Base-by-base conservation (phyloP, 208 protist species). In the Jaenimonas drosophilae region DNA sequence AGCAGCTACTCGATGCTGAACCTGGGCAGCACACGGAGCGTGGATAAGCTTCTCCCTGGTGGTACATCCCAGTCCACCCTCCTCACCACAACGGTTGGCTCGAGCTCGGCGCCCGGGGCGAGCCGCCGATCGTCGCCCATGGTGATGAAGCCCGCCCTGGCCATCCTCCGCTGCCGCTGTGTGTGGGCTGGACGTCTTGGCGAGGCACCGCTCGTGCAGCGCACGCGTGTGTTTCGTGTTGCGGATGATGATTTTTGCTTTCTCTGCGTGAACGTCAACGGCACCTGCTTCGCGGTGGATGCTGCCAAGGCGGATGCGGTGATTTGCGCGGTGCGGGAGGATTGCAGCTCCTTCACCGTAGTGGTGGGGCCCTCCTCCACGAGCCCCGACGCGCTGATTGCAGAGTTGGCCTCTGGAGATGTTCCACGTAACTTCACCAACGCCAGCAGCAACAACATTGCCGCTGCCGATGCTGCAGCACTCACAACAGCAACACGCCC, bases 331-430 rank as follows among this genome's bases (percentile, higher is more conserved):
- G 69, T 89, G 16, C 73, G 65, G 54, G 49, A 69, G 14, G 79
- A 87, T 52, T 81, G 69, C 64, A 76, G 65, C 43, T 76, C 73
- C 37, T 92, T 88, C 63, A 80, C 79, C 9, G 48, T 89, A 5
- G 70, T 78, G 53, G 58, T 51, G 0, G 68, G 56, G 11, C 55
- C 46, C 4, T 56, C 57, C 3, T 61, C 58, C 12, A 69, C 49
- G 7, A 64, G 45, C 38, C 50, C 7, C 24, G 39, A 6, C 31
- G 16, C 23, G 11, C 39, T 23, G 23, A 29, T 14, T 5, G 24
- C 5, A 12, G 21, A 54, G 28, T 36, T 24, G 17, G n/a, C n/a
- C n/a, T n/a, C n/a, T n/a, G n/a, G n/a, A n/a, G n/a, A n/a, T n/a
- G n/a, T n/a, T n/a, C n/a, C n/a, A n/a, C n/a, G n/a, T n/a, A n/a